Base-by-base conservation (phyloP, 495 filamentous ascomycete genomes). In the Apodospora peruviana region DNA sequence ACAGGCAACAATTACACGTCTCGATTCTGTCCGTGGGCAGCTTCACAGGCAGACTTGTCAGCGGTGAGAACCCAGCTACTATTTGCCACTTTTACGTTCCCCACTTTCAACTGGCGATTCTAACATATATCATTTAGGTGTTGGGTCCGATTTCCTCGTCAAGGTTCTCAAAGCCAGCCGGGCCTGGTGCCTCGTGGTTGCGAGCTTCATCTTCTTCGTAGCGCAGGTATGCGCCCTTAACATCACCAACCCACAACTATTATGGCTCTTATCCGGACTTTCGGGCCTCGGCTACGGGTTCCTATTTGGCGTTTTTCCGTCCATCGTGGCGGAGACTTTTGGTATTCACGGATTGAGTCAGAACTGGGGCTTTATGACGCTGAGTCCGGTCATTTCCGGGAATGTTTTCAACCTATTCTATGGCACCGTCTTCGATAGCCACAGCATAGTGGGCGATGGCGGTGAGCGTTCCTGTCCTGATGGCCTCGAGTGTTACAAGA, bases 301-400 rank as follows among this genome's bases (percentile, higher is more conserved):
- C 57, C 76, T 97, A 2, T 97, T 96, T 60, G 93, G 94, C 56
- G 90, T 95, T 45, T 96, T 87, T 69, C 94, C 93, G 8, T 87
- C 94, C 1, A 81, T 98, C 41, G 85, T 90, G 3, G 87, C 91
- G 11, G 91, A 97, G 59, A 83, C 86, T 2, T 98, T 98, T 63
- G 93, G 94, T 22, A 82, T 96, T 32, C 74, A 81, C 50, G 91
- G 93, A n/a, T 73, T 98, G 17, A 85, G 79, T 55, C 85, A 88
- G 64, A 95, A 95, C 66, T 98, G 91, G 89, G 93, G 93, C 25
- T 84, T 82, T 55, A 95, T 98, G 86, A 96, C 87, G 0, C 69
- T 97, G 16, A 80, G 85, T 11, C 90, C 91, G 0, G 85, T 95
- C 4, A 69, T 96, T 43, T 88, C 81, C 16, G 88, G 88, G 35